phyloP scores from a whole-genome alignment of 805 yeast species.

The Barnettozyma populi region DNA sequence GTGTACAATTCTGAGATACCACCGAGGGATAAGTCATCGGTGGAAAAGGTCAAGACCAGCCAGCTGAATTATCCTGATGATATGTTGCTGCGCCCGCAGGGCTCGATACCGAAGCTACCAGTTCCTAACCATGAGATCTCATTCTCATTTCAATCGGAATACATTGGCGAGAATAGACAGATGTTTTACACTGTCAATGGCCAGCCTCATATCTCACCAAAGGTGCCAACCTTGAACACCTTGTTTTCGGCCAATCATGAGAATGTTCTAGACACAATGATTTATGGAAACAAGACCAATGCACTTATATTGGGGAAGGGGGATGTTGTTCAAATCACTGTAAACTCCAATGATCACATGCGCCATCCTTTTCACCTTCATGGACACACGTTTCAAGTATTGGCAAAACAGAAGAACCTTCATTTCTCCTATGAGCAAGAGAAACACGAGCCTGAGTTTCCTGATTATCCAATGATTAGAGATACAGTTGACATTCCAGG shows the following conservation, averaged over 20 bases:
- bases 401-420: conserved; percentile 38
- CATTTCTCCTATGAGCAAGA: conserved; percentile 23
- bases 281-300: conserved; percentile 71
- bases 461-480: conserved; percentile 55
- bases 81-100: conserved; percentile 32
- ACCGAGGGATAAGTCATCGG: conserved; percentile 39
- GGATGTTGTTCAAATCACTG: conserved; percentile 66
- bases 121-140: conserved; percentile 54
- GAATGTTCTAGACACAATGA: conserved; percentile 44
- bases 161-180: conserved; percentile 54
- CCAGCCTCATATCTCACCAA: conserved; percentile 57
- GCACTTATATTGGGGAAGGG: conserved; percentile 52
- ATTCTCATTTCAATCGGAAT: conserved; percentile 50
- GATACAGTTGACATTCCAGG: conserved; percentile 71
- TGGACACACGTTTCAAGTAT: conserved; percentile 64
- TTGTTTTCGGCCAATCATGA: conserved; percentile 50
- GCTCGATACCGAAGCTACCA: conserved; percentile 33
- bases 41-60: conserved; percentile 17
- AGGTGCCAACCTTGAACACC: conserved; percentile 64
- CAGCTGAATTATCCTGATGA: conserved; percentile 28
- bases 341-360: conserved; percentile 75
- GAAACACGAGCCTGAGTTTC: conserved; percentile 26
- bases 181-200: conserved; percentile 69
- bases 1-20: conserved; percentile 37
- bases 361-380: conserved; percentile 77